Evolutionary conservation across 768 basidiomycete species (phyloP), one percentile per base, ranked within the genome.

Genomic region (Strobilomyces confusus): DNA sequence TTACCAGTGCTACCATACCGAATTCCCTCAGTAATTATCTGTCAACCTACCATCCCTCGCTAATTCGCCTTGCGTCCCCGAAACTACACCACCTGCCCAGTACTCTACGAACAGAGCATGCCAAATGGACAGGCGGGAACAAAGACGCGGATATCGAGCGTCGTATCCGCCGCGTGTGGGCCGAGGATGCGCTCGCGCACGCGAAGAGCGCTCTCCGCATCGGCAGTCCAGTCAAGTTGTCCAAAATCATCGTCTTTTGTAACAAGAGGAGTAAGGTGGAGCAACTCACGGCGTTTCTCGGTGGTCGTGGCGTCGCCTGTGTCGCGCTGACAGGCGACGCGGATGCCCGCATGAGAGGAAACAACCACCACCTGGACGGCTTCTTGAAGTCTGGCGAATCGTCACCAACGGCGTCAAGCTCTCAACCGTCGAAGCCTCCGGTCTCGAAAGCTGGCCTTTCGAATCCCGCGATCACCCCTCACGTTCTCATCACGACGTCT

Each of bases 1-100:
- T 97, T 25, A 85, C 87, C 15, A 87, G 87, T 42, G 94, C 94
- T 1, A 95, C 94, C 4, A 88, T 97, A 55, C 93, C 94, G 8
- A 78, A 81, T 32, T 80, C 87, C 3, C 83, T 91, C 44, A 78
- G 82, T 25, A 66, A 75, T 20, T 87, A 89, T 66, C 77, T 92
- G 26, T 77, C 80, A 56, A 69, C 67, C 0, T 68, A 81, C 52
- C 87, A 90, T 59, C 88, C 89, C 0, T 49, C 67, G 2, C 70
- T 89, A 48, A 73, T 76, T n/a, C 82, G 86, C n/a, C 80, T 94
- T 40, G 83, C 87, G 15, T 93, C 92, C 0, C 90, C 90, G 0
- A 77, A 80, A 19, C 73, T 95, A 9, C 93, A 97, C 63, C 82
- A 79, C 37, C 81, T 95, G 1, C 94, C 94, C 0, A 69, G 77